Conservation (phyloP, 805 yeast genomes). For the Wickerhamiella hasegawae region DNA sequence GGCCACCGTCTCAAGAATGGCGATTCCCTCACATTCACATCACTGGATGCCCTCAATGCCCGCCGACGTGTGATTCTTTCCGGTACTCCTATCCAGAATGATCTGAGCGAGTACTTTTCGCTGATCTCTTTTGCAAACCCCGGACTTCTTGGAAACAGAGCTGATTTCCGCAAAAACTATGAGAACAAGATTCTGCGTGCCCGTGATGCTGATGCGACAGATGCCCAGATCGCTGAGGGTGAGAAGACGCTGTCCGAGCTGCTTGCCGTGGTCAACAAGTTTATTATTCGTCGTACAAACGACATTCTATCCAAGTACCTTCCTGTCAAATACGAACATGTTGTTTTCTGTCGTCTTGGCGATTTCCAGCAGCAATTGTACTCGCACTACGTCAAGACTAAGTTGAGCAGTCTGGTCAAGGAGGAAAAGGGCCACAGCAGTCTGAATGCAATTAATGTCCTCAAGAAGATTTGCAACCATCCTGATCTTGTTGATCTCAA, state of each 20-base stretch:
- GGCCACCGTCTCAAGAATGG: conserved; percentile 78
- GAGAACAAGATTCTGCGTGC: conserved; percentile 70
- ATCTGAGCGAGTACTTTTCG: conserved; percentile 84
- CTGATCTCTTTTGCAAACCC: conserved; percentile 87
- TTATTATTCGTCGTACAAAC: conserved; percentile 88
- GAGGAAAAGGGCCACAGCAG: conserved; percentile 49
- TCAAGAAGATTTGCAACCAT: conserved; percentile 86
- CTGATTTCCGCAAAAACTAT: conserved; percentile 69
- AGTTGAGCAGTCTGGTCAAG: conserved; percentile 47
- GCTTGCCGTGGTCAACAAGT: conserved; percentile 63
- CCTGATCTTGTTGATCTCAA: conserved; percentile 72
- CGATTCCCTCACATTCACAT: conserved; percentile 79
- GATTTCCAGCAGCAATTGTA: conserved; percentile 64
- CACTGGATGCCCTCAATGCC: conserved; percentile 70
- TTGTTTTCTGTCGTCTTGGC: conserved; percentile 74
- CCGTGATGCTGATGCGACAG: conserved; percentile 80
- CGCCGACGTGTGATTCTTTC: conserved; percentile 80
- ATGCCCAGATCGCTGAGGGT: conserved; percentile 55
- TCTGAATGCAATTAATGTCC: conserved; percentile 70
- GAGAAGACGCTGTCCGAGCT: conserved; percentile 53
- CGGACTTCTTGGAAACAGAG: conserved; percentile 70
- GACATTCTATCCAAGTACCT: conserved; percentile 85
- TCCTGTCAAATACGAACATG: conserved; percentile 94
- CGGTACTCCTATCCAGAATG: conserved; percentile 96
- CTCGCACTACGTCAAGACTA: conserved; percentile 58